Base-by-base conservation (phyloP, 331 rosid species). In the Phaseolus coccineus region DNA sequence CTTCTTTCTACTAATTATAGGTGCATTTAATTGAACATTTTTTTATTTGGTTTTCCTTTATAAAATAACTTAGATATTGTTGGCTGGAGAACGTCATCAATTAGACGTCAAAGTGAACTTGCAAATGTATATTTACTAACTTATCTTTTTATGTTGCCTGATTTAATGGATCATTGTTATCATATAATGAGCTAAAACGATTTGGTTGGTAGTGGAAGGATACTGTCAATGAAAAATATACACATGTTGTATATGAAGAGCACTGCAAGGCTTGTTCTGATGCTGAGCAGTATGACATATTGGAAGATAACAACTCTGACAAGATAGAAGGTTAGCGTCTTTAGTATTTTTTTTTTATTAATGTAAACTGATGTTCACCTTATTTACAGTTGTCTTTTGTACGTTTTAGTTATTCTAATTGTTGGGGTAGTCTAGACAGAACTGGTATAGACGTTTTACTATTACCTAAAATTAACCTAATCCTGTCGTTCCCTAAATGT, bases 31-130 rank as follows among this genome's bases (percentile, higher is more conserved):
- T 69, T 78, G 58, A 27, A 28, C 44, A n/a, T 70, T 14, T 12
- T 66, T 35, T 64, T 76, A 27, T 69, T 59, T 58, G 87, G 84
- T 81, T 84, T 80, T 73, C 88, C 83, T 53, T 88, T 70, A 91
- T 62, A 62, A 80, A 35, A 47, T 61, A 33, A 35, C 2, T 51
- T 77, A 95, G 99, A 93, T 86, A 89, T 96, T 56, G 99, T 96
- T 74, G 99, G 99, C 82, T 96, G 99, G 99, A 93, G 98, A 91
- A 96, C 99, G 71, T 89, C 99, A 55, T 83, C 85, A 66, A 96
- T 96, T 78, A 82, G 99, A 77, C 91, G 96, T 39, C 82, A 86
- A 52, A 79, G 75, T 68, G 99, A 96, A 74, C 93, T 93, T 77
- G 98, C 98, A 16, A 91, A 90, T 98, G 99, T 96, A 86, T 64